Evolutionary conservation across 2,329 filamentous ascomycete genomes (phyloP).

Genomic region (Fusarium circinatum): DNA sequence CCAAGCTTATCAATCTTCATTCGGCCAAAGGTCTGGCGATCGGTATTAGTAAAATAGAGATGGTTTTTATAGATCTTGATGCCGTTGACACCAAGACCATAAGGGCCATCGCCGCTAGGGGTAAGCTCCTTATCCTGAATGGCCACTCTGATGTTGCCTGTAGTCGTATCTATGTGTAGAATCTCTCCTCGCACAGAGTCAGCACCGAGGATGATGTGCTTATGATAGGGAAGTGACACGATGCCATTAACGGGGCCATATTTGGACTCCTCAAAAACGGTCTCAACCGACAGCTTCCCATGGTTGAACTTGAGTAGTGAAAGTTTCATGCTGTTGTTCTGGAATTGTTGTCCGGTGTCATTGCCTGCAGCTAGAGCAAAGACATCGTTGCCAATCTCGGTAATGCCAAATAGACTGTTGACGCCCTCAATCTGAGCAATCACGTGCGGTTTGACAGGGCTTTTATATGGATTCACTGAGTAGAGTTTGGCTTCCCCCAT

Average conservation of each 20-base stretch:
- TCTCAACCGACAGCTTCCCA: neutral
- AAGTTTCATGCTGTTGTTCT: slow-evolving; percentile 1
- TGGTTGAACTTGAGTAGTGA: neutral
- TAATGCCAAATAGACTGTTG: neutral
- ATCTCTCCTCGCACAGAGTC: slow-evolving; percentile 8
- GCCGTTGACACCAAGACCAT: slow-evolving; percentile 3
- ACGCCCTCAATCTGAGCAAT: neutral
- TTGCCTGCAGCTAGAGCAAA: neutral
- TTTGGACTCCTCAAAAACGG: neutral
- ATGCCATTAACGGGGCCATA: slow-evolving; percentile 12
- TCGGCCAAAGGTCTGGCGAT: neutral
- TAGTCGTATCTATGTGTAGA: neutral
- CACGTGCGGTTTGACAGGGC: accelerated
- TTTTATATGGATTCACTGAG: neutral
- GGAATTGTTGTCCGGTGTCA: neutral
- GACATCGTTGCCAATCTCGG: neutral
- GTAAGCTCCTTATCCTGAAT: neutral
- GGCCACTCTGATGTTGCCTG: neutral
- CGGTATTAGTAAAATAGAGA: slow-evolving; percentile 7
- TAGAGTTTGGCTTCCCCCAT: neutral
- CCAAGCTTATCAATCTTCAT: slow-evolving; percentile 5
- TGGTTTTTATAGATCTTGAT: neutral
- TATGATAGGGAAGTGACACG: neutral
- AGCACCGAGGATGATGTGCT: slow-evolving; percentile 11
- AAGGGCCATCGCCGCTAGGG: neutral